Conservation (phyloP, 2,329 filamentous ascomycete genomes). For the Hirsutella thompsonii region DNA sequence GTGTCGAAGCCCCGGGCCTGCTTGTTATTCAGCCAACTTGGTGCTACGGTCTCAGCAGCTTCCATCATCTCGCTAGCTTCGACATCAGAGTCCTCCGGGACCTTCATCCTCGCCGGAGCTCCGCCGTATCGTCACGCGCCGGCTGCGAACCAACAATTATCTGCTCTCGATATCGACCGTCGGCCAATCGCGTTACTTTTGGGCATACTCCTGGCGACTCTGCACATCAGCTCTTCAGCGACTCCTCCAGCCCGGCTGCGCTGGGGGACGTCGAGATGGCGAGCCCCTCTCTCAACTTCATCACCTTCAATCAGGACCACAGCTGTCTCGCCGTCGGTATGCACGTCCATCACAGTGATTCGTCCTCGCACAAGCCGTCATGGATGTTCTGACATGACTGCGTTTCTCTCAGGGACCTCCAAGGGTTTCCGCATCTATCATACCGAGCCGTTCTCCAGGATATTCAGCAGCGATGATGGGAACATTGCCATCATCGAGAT, state of each 20-base stretch:
- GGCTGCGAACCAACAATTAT: too few relatives aligned
- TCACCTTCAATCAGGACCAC: constrained; percentile 98
- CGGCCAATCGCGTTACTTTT: too few relatives aligned
- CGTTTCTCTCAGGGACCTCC: constrained; percentile 53
- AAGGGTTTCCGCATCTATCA: constrained; percentile 94
- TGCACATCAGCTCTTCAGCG: background rate
- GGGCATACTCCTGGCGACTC: too few relatives aligned
- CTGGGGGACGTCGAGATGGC: constrained; percentile 36
- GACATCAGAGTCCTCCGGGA: too few relatives aligned
- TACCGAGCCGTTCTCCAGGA: constrained; percentile 90
- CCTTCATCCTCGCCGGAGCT: background rate
- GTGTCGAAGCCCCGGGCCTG: too few relatives aligned
- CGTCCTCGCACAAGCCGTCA: background rate
- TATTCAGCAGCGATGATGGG: constrained; percentile 86
- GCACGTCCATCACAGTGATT: constrained; percentile 16
- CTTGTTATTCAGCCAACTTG: background rate
- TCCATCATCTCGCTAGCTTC: background rate
- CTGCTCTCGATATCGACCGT: too few relatives aligned
- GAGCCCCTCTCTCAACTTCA: constrained; percentile 76
- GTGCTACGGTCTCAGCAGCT: background rate
- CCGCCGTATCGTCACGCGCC: background rate
- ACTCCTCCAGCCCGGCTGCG: constrained; percentile 2
- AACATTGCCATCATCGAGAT: constrained; percentile 97
- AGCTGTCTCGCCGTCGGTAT: constrained; percentile 89
- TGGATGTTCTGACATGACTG: background rate